Evolutionary conservation across 768 basidiomycete genomes (phyloP).

Genomic region (Arthromyces matolae): DNA sequence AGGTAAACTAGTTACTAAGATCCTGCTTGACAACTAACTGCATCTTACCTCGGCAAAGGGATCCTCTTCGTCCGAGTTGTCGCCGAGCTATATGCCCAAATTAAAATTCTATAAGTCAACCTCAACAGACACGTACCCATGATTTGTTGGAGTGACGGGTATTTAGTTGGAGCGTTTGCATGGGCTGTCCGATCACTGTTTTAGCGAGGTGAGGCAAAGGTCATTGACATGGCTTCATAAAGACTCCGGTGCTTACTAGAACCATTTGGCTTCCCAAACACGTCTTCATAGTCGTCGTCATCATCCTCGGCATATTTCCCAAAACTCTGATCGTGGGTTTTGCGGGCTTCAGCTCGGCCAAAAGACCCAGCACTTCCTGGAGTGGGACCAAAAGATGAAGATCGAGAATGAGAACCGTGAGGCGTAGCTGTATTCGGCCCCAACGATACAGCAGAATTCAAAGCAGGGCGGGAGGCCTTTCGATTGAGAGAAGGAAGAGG

Average conservation of each 20-base stretch:
- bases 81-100: conserved; percentile 55
- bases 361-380: conserved; percentile 51
- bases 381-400: conserved; percentile 51
- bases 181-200: conserved; percentile 52
- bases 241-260: conserved; percentile 42
- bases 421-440: conserved; percentile 25
- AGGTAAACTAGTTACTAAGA: conserved; percentile 3
- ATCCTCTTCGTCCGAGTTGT: conserved; percentile 87
- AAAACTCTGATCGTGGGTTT: conserved; percentile 54
- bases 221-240: background rate
- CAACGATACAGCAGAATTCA: conserved; percentile 42
- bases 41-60: conserved; percentile 84
- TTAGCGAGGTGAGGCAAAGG: conserved; percentile 6
- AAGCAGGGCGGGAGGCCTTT: conserved; percentile 50
- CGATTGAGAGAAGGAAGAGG: conserved; percentile 56
- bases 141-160: conserved; percentile 86
- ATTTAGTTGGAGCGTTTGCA: conserved; percentile 79
- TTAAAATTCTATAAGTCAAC: conserved; percentile 1
- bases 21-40: background rate
- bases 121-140: conserved; percentile 52
- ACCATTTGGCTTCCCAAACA: conserved; percentile 78
- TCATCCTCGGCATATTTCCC: conserved; percentile 82
- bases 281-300: conserved; percentile 94
- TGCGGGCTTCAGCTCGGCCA: conserved; percentile 61
- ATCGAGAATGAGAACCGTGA: conserved; percentile 45